Conservation (phyloP, 306 rosid genomes). For the Vachellia collinsii region DNA sequence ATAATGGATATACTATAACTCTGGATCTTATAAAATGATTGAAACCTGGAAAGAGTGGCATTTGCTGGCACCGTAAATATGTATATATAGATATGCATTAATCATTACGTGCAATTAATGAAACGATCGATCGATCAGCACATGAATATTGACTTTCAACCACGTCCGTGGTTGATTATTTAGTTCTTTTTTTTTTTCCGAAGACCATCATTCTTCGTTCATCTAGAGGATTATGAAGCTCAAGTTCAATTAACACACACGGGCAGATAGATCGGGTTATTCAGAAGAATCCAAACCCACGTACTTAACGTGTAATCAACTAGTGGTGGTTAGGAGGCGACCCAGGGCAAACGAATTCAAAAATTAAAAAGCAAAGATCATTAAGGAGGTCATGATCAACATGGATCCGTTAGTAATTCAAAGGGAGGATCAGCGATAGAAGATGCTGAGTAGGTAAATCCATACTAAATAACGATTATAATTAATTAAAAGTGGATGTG, state of each 20-base stretch:
- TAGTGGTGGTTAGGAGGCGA: background rate
- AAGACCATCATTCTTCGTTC: background rate
- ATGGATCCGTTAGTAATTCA: constrained; percentile 22
- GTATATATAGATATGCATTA: background rate
- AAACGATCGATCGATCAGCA: background rate
- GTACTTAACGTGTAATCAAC: constrained; percentile 3
- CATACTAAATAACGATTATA: constrained; percentile 42
- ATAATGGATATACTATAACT: background rate
- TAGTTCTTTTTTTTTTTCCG: background rate
- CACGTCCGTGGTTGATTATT: background rate
- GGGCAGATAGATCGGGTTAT: background rate
- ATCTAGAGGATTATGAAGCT: background rate
- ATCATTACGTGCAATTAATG: background rate
- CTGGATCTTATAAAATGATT: background rate
- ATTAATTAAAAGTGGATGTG: constrained; percentile 40
- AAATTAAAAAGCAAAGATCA: background rate
- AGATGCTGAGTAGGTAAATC: constrained; percentile 55
- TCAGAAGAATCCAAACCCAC: background rate
- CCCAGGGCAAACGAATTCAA: background rate
- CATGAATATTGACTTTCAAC: background rate
- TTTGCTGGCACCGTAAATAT: background rate
- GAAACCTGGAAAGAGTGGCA: constrained; percentile 9
- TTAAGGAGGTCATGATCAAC: constrained; percentile 16
- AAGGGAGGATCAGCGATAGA: constrained; percentile 29
- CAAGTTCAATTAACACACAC: background rate